Conservation (phyloP, 2,329 filamentous ascomycete genomes). For the Curvularia eragrostidis region DNA sequence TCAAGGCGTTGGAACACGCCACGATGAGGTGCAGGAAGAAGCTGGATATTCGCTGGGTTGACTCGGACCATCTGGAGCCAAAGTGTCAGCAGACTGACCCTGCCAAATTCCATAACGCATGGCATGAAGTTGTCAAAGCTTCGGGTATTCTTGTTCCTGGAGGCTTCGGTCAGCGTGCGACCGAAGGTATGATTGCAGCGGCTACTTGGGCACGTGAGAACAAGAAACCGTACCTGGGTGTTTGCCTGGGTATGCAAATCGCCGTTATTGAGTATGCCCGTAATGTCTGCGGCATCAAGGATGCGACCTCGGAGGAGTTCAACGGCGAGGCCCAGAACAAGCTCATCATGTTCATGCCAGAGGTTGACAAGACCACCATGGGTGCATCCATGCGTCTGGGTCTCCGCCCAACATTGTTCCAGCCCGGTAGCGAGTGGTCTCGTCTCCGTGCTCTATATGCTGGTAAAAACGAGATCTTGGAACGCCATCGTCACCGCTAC, state of each 20-base stretch:
- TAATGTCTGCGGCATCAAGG: slow-evolving; percentile 70
- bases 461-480: slow-evolving; percentile 56
- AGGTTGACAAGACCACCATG: slow-evolving; percentile 76
- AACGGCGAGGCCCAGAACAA: slow-evolving; percentile 67
- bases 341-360: slow-evolving; percentile 91
- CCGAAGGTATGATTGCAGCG: slow-evolving; percentile 86
- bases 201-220: slow-evolving; percentile 87
- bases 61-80: slow-evolving; percentile 82
- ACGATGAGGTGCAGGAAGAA: slow-evolving; percentile 85
- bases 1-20: slow-evolving; percentile 88
- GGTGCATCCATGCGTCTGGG: slow-evolving; percentile 90
- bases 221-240: slow-evolving; percentile 81
- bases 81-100: slow-evolving; percentile 67
- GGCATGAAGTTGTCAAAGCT: slow-evolving; percentile 78
- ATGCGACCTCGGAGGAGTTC: slow-evolving; percentile 65
- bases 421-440: slow-evolving; percentile 77
- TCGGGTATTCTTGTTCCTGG: slow-evolving; percentile 73
- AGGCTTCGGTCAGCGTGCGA: slow-evolving; percentile 82
- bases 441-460: slow-evolving; percentile 79
- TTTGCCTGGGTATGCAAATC: slow-evolving; percentile 92
- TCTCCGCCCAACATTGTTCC: slow-evolving; percentile 75
- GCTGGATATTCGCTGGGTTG: slow-evolving; percentile 82
- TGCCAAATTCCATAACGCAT: slow-evolving; percentile 81
- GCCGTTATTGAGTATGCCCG: slow-evolving; percentile 89
- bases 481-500: slow-evolving; percentile 88